Percentiles rank a stretch among this genome's conserved stretches.
phyloP scores from a whole-genome alignment of 331 rosid species.

The Pyracantha coccinea region DNA sequence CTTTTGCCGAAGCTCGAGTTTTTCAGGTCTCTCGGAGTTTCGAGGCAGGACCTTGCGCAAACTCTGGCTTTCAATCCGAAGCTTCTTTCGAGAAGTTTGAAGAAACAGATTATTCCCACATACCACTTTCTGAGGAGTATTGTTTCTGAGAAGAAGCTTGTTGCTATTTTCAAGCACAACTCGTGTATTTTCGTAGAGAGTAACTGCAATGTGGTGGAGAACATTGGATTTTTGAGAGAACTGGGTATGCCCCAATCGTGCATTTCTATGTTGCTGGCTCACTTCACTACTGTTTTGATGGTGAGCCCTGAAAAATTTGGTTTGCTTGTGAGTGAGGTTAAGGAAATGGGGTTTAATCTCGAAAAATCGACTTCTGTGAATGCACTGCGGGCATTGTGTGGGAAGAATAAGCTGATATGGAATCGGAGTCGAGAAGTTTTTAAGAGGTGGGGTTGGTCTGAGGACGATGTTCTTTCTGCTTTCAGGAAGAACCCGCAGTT shows the following conservation, averaged over 20 bases:
- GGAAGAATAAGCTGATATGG: conserved; percentile 25
- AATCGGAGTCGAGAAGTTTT: conserved; percentile 17
- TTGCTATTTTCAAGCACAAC: neutral
- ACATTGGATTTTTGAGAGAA: conserved; percentile 16
- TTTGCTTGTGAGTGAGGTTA: conserved; percentile 13
- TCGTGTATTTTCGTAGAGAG: neutral
- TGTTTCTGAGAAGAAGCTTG: conserved; percentile 3
- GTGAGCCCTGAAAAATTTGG: neutral
- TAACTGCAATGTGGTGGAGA: conserved; percentile 6
- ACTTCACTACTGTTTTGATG: neutral
- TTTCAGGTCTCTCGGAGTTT: conserved; percentile 16
- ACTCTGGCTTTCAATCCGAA: neutral
- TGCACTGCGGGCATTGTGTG: conserved; percentile 9
- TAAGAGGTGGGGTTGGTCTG: conserved; percentile 12
- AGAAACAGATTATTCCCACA: conserved; percentile 15
- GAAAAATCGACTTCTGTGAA: conserved; percentile 1
- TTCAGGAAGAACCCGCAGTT: conserved; percentile 18
- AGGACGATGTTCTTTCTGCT: neutral
- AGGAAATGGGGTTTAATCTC: conserved; percentile 30
- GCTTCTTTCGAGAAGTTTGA: conserved; percentile 12
- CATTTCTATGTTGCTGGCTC: neutral
- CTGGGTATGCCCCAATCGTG: conserved; percentile 23
- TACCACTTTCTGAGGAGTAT: conserved; percentile 8
- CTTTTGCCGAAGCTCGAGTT: conserved; percentile 25
- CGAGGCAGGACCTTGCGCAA: conserved; percentile 11